Percentiles rank a stretch among this genome's conserved stretches.
These are phyloP conservation scores for Microcos paniculata DNA, from an alignment of 345 rosid species.

Conservation along the genomic window DNA sequence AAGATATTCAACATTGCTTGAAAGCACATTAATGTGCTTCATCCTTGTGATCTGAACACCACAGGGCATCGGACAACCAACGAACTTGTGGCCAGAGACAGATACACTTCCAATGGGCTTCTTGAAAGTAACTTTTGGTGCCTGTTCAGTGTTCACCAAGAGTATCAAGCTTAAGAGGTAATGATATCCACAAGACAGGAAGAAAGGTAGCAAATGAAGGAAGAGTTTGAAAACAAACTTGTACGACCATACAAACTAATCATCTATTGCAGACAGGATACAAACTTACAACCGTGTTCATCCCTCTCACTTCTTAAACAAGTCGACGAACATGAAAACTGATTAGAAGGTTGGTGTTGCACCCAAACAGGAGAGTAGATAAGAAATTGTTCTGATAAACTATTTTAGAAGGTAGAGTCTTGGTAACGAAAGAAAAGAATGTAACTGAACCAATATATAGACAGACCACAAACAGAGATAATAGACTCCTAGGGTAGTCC, in stretches of 20 bases:
- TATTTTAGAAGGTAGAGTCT: neutral
- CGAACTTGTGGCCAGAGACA: constrained; percentile 94
- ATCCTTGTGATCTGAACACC: constrained; percentile 92
- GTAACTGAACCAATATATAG: too few relatives aligned
- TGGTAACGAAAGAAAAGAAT: neutral
- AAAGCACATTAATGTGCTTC: constrained; percentile 78
- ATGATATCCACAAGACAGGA: neutral
- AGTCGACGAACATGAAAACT: neutral
- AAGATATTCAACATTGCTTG: constrained; percentile 85
- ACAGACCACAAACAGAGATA: neutral
- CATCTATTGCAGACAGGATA: neutral
- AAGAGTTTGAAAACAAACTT: neutral
- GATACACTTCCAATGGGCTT: constrained; percentile 97
- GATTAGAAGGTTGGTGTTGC: neutral
- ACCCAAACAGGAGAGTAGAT: neutral
- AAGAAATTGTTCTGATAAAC: neutral
- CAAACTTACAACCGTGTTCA: neutral
- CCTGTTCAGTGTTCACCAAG: constrained; percentile 40
- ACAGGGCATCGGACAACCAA: constrained; percentile 98
- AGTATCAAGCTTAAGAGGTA: constrained; percentile 9
- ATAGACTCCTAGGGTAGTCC: neutral
- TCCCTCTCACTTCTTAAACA: neutral
- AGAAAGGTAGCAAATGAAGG: neutral
- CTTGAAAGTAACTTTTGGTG: constrained; percentile 86
- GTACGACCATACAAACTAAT: neutral